phyloP scores from a whole-genome alignment of 805 yeast genomes.

The Kluyveromyces aestuarii region DNA sequence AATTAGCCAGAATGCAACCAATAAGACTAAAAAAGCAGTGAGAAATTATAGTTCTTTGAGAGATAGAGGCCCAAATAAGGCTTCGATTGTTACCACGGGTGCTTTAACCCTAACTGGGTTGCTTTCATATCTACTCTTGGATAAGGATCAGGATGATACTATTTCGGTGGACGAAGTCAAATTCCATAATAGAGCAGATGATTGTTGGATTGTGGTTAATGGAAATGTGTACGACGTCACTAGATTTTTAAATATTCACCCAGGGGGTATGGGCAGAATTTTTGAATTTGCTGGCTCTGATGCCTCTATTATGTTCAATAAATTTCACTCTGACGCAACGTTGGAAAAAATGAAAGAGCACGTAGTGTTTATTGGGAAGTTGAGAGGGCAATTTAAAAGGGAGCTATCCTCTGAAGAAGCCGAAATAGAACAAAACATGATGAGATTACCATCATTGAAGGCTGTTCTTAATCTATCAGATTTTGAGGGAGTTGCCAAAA shows the following conservation, averaged over 20 bases:
- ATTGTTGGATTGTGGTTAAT: constrained; percentile 74
- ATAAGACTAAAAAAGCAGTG: too few relatives aligned
- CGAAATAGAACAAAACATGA: constrained; percentile 7
- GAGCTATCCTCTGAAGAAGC: constrained; percentile 12
- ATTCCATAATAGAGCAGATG: constrained; percentile 45
- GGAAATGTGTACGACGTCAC: constrained; percentile 78
- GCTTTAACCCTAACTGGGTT: constrained; percentile 8
- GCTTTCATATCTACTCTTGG: constrained; percentile 5
- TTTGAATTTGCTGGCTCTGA: constrained; percentile 77
- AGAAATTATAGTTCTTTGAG: neutral
- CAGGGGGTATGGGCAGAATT: constrained; percentile 76
- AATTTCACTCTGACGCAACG: constrained; percentile 26
- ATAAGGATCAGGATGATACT: constrained; percentile 6
- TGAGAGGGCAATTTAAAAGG: constrained; percentile 9
- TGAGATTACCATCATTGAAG: constrained; percentile 25
- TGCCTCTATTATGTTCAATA: constrained; percentile 47
- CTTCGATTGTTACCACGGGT: constrained; percentile 8
- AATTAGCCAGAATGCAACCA: too few relatives aligned
- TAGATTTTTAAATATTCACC: constrained; percentile 69
- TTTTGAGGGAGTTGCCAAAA: constrained; percentile 33
- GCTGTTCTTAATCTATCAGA: constrained; percentile 30
- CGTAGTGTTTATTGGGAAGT: constrained; percentile 9
- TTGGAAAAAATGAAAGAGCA: constrained; percentile 11
- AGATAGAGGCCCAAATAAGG: constrained; percentile 1
- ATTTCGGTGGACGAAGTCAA: constrained; percentile 25